phyloP scores from a whole-genome alignment of 1,139 yeast species.

The Scheffersomyces parashehatae region DNA sequence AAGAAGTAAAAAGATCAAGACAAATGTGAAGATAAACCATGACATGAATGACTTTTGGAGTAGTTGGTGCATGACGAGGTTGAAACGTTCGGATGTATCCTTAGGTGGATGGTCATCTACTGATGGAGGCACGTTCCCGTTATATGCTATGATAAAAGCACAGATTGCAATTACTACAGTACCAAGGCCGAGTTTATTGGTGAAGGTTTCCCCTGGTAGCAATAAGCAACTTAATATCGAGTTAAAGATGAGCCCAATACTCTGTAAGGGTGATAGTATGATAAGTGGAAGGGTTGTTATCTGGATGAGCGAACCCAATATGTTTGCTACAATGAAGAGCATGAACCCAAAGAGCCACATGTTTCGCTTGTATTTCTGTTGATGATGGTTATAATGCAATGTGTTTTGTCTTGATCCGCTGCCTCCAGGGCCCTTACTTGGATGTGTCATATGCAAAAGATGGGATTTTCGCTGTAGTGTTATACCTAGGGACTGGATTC shows the following conservation, averaged over 20 bases:
- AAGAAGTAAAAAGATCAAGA: constrained; percentile 26
- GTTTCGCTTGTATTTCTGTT: constrained; percentile 50
- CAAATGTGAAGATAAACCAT: constrained; percentile 43
- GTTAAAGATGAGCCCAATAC: constrained; percentile 84
- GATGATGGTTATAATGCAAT: constrained; percentile 23
- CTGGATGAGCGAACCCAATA: constrained; percentile 82
- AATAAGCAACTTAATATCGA: constrained; percentile 67
- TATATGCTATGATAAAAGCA: constrained; percentile 77
- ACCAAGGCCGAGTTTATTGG: constrained; percentile 58
- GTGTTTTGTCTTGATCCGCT: constrained; percentile 14
- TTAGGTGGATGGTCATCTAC: constrained; percentile 22
- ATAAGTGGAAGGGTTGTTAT: constrained; percentile 82
- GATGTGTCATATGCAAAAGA: constrained; percentile 27
- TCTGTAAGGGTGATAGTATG: constrained; percentile 79
- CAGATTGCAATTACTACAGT: constrained; percentile 72
- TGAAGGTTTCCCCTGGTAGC: constrained; percentile 68
- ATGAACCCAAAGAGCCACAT: constrained; percentile 78
- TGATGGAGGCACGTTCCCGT: constrained; percentile 41
- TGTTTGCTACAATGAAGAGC: constrained; percentile 70
- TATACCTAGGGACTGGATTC: constrained; percentile 79
- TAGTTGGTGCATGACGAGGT: constrained; percentile 26
- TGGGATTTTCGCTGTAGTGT: constrained; percentile 85
- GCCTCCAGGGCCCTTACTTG: constrained; percentile 17
- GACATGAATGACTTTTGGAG: constrained; percentile 27
- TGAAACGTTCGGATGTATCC: constrained; percentile 26